phyloP scores from a whole-genome alignment of 352 stramenopile species.

The Phytophthora idaei region DNA sequence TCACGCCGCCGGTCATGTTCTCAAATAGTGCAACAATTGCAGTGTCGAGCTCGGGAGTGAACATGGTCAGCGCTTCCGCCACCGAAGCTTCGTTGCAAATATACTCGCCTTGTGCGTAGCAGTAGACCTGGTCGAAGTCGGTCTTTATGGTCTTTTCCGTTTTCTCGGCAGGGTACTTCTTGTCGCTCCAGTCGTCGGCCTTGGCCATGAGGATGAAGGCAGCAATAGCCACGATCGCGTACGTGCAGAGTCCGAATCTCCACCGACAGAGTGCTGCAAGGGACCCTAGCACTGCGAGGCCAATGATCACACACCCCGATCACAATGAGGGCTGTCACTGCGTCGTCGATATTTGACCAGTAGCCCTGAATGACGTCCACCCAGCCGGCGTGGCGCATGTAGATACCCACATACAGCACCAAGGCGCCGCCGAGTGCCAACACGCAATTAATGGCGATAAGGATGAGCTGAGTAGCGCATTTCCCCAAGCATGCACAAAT shows the following conservation, averaged over 20 bases:
- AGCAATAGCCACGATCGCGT: conserved; percentile 53
- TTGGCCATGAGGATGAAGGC: conserved; percentile 53
- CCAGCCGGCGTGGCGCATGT: conserved; percentile 53
- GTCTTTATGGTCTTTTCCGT: conserved; percentile 56
- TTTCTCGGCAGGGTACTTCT: conserved; percentile 50
- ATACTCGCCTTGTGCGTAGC: conserved; percentile 74
- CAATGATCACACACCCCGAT: conserved; percentile 62
- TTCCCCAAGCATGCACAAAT: conserved; percentile 23
- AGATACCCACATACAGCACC: conserved; percentile 54
- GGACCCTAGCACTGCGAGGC: conserved; percentile 57
- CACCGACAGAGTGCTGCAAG: conserved; percentile 61
- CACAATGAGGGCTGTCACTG: conserved; percentile 56
- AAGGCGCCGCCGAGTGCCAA: conserved; percentile 59
- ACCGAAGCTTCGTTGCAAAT: conserved; percentile 64
- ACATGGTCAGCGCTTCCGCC: conserved; percentile 52
- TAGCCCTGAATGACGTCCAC: conserved; percentile 59
- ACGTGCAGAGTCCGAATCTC: conserved; percentile 60
- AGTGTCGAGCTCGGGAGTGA: conserved; percentile 41
- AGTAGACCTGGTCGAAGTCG: conserved; percentile 74
- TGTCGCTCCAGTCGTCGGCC: conserved; percentile 49
- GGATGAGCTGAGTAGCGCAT: conserved; percentile 40
- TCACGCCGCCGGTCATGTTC: conserved; percentile 54
- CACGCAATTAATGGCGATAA: conserved; percentile 65
- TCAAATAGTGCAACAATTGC: conserved; percentile 37
- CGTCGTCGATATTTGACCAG: conserved; percentile 48